phyloP scores from a whole-genome alignment of 169 alveolate genomes.

The Plasmodium berghei region DNA sequence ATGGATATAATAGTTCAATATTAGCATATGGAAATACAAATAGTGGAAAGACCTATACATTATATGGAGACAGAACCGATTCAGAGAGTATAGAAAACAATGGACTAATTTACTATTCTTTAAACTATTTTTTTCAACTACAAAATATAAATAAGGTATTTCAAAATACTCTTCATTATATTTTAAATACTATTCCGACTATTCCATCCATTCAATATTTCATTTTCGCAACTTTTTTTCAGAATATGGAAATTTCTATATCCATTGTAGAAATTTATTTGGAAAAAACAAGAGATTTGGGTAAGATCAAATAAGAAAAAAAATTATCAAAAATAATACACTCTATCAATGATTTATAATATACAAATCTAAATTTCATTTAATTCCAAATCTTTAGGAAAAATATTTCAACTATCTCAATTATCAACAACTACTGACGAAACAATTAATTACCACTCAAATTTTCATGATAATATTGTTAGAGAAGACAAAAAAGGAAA shows the following conservation, averaged over 20 bases:
- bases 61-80: conserved; percentile 40
- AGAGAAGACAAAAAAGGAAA: conserved; percentile 73
- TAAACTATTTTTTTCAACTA: conserved; percentile 50
- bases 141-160: conserved; percentile 33
- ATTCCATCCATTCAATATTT: neutral
- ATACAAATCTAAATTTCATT: neutral
- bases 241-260: conserved; percentile 47
- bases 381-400: conserved; percentile 13
- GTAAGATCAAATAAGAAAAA: conserved; percentile 2
- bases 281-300: conserved; percentile 68
- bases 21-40: conserved; percentile 71
- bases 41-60: conserved; percentile 72
- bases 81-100: conserved; percentile 5
- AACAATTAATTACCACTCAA: conserved; percentile 33
- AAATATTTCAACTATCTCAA: conserved; percentile 57
- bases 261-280: conserved; percentile 63
- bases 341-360: neutral
- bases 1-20: conserved; percentile 73
- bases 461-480: conserved; percentile 53
- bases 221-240: conserved; percentile 5
- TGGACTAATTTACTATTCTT: conserved; percentile 40
- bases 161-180: neutral
- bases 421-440: conserved; percentile 55
- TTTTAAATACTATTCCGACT: neutral
- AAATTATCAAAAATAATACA: no score